Percentiles rank a stretch among this genome's conserved stretches.
phyloP scores from a whole-genome alignment of 2,329 filamentous ascomycete species.

The Fusarium paranaense region DNA sequence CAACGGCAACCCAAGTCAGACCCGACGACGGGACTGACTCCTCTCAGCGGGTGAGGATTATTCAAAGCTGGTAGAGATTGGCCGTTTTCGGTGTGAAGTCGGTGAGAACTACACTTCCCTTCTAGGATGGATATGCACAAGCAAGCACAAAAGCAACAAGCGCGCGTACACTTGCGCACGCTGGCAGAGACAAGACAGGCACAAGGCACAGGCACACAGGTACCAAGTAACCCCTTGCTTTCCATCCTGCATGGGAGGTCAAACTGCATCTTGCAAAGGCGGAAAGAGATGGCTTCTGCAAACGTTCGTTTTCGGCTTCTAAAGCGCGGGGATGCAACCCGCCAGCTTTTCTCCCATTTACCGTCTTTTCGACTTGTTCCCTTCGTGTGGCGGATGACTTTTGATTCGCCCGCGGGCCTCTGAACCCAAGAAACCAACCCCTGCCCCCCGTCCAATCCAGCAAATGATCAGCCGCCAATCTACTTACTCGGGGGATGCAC shows the following conservation, averaged over 20 bases:
- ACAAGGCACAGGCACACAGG: constrained; percentile 33
- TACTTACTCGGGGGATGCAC: constrained; percentile 13
- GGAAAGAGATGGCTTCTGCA: constrained; percentile 13
- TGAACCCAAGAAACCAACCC: constrained; percentile 30
- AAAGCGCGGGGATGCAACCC: constrained; percentile 24
- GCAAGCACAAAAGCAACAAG: constrained; percentile 8
- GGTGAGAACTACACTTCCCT: constrained; percentile 29
- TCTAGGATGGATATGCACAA: constrained; percentile 23
- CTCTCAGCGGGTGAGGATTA: constrained; percentile 1
- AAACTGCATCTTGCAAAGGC: background rate
- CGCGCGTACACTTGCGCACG: constrained; percentile 7
- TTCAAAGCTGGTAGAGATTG: constrained; percentile 16
- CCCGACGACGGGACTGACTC: background rate
- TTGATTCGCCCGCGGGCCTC: constrained; percentile 3
- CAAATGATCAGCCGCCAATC: constrained; percentile 42
- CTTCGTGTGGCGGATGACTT: constrained; percentile 31
- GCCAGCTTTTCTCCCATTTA: constrained; percentile 13
- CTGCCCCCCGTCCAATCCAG: constrained; percentile 26
- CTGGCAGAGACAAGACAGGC: background rate
- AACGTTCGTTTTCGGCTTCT: constrained; percentile 29
- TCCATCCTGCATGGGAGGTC: background rate
- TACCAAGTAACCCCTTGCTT: background rate
- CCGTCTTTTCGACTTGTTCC: constrained; percentile 27
- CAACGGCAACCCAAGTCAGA: background rate
- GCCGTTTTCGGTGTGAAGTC: constrained; percentile 49